phyloP scores from a whole-genome alignment of 179 eudicot species.

The Gypsophila paniculata region DNA sequence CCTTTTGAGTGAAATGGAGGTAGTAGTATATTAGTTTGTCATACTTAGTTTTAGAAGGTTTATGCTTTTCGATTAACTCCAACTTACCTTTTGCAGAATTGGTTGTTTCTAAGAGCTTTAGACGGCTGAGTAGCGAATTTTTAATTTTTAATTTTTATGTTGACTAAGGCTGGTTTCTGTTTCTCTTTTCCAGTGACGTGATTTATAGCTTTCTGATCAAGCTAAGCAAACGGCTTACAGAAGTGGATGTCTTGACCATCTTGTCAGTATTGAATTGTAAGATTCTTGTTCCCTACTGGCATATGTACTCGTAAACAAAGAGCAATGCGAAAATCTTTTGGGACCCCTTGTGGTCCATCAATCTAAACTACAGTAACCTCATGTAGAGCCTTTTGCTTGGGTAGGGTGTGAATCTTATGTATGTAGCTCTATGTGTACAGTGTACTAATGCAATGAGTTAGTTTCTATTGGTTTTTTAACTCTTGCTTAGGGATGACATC shows the following conservation, averaged over 20 bases:
- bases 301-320: not conserved
- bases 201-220: constrained; percentile 71
- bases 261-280: constrained; percentile 70
- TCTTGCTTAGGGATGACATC: not conserved
- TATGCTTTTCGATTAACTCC: not conserved
- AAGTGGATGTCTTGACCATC: constrained; percentile 81
- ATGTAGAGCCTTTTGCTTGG: not conserved
- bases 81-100: not conserved
- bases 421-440: not conserved
- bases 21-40: not conserved
- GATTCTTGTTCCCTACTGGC: constrained; percentile 17
- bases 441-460: not conserved
- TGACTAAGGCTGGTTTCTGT: constrained; percentile 20
- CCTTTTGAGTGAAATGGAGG: too few relatives aligned
- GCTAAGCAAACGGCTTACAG: constrained; percentile 73
- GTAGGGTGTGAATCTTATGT: not conserved
- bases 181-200: constrained; percentile 62
- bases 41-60: not conserved
- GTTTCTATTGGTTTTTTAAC: not conserved
- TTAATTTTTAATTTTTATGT: not conserved
- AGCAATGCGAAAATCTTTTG: not conserved
- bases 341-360: not conserved
- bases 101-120: not conserved
- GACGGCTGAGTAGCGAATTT: not conserved
- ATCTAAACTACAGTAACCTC: not conserved